Base-by-base conservation (phyloP, 257 asterid genomes). In the Thymus quinquecostatus region DNA sequence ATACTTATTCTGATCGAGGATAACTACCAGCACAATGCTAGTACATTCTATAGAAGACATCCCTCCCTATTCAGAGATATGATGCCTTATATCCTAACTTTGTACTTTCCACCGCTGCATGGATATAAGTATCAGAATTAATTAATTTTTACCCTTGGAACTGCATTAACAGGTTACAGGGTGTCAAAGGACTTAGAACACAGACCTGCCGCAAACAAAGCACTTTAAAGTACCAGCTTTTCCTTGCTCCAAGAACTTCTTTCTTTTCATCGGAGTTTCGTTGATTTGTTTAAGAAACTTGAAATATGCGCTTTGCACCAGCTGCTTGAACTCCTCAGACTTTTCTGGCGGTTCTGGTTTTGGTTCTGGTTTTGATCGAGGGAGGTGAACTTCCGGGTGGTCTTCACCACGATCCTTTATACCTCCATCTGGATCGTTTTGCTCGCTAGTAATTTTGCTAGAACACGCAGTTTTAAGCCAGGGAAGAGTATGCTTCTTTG, bases 141-240 rank as follows among this genome's bases (percentile, higher is more conserved):
- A 34, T 57, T 28, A 59, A 44, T 1, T 21, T 32, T 65, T 59
- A 36, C 36, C 66, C 13, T 55, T 27, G 32, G 64, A 56, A 44
- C 57, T 43, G 40, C 44, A 68, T 50, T 58, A 30, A 28, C 8
- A 9, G 69, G 51, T 57, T 2, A 56, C 70, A 69, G 50, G 54
- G 44, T 32, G 71, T 53, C 54, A 38, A 21, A 21, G 21, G 77
- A 71, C 71, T 75, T 72, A 79, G 78, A 82, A 74, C 80, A 89
- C 93, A 81, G 81, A 90, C 95, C 95, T 86, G 87, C 90, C 87
- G 60, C 92, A 86, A 33, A 82, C 86, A 70, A 82, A 74, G 86
- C 96, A 90, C 86, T 83, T 90, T 80, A 90, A 73, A 80, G 73
- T 75, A 86, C 89, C 85, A 74, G 75, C 73, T 60, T 72, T 77